Base-by-base conservation (phyloP, 2,329 filamentous ascomycete species). In the Exophiala calicioides region DNA sequence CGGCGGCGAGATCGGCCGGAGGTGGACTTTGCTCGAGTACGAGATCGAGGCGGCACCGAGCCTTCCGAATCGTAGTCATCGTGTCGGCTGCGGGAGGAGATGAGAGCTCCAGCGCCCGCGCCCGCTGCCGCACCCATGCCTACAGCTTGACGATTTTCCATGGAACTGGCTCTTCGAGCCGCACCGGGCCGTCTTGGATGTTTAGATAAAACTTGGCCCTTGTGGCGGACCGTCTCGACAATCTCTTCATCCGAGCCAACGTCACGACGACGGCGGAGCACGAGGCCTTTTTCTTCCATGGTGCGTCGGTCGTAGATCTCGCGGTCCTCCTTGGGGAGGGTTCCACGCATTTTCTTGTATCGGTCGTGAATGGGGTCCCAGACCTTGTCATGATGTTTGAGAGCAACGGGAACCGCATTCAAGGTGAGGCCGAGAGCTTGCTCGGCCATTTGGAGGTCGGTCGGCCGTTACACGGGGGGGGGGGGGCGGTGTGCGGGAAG, bases 211-310 rank as follows among this genome's bases (percentile, higher is more conserved):
- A 58, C 32, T 37, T 59, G 45, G 19, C 55, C 55, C 21, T 41
- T 55, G 38, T 57, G 56, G 24, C 55, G 44, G 16, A 57, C 58
- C 8, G 54, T 48, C 34, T 59, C 58, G 4, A 60, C 55, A 18
- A 60, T 58, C 39, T 60, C 52, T 47, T 60, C 58, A 40, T 60
- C 58, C 12, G 57, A 50, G 16, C 23, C 50, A 2, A 60, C 58
- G 29, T 60, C 55, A 3, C 48, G 38, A 9, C 58, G 51, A 13
- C 51, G 53, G 21, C 57, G 58, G 7, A 60, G 41, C 8, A 58
- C 50, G 15, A 54, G 50, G 26, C 58, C 58, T 34, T 56, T 53
- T 34, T 60, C 55, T 49, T 60, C 58, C 37, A 51, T 51, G 3
- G 53, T 55, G 9, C 46, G 26, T n/a, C 33, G 21, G 26, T 58